Base-by-base conservation (phyloP, 2,329 filamentous ascomycete genomes). In the Colletotrichum cordylinicola region DNA sequence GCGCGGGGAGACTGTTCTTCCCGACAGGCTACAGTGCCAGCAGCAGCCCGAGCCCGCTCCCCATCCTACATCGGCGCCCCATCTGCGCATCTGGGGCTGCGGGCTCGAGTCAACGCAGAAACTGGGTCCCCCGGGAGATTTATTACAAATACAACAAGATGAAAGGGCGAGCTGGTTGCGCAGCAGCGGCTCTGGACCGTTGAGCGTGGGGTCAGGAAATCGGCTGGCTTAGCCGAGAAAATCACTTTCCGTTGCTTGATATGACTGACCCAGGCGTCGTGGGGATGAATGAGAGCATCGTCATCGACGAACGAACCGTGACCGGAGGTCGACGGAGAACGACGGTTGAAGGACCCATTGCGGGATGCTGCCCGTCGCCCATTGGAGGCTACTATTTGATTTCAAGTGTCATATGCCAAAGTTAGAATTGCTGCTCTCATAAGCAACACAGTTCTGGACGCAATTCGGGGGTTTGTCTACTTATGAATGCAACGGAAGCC, bases 81-180 rank as follows among this genome's bases (percentile, higher is more conserved):
- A 35, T 24, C 67, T 52, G 43, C 43, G 12, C 29, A 31, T 60
- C 37, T 35, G 61, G 61, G 58, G 39, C 48, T 24, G 55, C 55
- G 55, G 55, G 58, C 29, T 55, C 33, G 67, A 71, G 48, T 74
- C 73, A 55, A 75, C 33, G 43, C 67, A 70, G 73, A 73, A 48
- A 73, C 39, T 71, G 64, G 64, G 64, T 58, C 60, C 31, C 67
- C 62, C 62, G 56, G 69, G 69, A 67, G 43, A 73, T 65, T 72
- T 33, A 72, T 75, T 75, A 75, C 69, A 72, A 68, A 73, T 68
- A 73, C 73, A 31, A 61, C 73, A 58, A 68, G 64, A 75, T 67
- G 31, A 75, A 72, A 24, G 52, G 37, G 52, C 68, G 37, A 55
- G 37, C 18, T 52, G 65, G 48, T 67, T 56, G 65, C 65, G 66